A percentile compares a stretch with the other conserved stretches of the same genome.
Evolutionary conservation across 805 yeast species (phyloP).

Genomic region (Dipodascus geniculatus): DNA sequence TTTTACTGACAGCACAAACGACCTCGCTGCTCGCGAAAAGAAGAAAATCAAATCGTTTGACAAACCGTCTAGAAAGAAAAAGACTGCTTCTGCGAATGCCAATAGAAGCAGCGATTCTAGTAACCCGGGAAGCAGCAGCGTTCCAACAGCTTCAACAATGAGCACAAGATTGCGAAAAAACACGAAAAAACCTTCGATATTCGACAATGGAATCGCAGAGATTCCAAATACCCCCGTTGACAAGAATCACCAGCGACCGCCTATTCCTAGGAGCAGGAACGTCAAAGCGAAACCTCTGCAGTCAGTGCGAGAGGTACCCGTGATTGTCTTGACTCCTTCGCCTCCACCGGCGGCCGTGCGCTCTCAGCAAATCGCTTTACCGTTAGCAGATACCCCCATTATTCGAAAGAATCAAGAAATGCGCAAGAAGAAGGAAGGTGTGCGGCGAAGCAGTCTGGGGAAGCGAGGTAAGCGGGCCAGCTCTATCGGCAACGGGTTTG

Average conservation of each 20-base stretch:
- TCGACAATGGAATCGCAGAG: neutral
- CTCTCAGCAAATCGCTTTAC: slow-evolving; percentile 16
- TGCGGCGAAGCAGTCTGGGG: slow-evolving; percentile 20
- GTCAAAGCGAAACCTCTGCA: neutral
- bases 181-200: neutral
- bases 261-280: neutral
- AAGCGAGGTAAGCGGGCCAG: slow-evolving; percentile 60
- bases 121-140: neutral
- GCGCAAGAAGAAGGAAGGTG: slow-evolving; percentile 16
- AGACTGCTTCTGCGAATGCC: neutral
- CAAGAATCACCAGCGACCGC: neutral
- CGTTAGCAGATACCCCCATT: slow-evolving; percentile 29
- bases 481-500: slow-evolving; percentile 63
- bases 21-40: neutral
- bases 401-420: slow-evolving; percentile 27
- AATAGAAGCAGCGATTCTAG: neutral
- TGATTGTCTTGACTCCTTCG: neutral
- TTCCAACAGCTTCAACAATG: neutral
- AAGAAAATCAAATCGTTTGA: neutral
- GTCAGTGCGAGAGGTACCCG: neutral
- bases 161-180: neutral
- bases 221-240: neutral
- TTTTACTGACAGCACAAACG: neutral
- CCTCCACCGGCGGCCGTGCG: neutral
- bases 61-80: neutral